Conservation (phyloP, 2,329 filamentous ascomycete genomes). For the Aspergillus intermedius region DNA sequence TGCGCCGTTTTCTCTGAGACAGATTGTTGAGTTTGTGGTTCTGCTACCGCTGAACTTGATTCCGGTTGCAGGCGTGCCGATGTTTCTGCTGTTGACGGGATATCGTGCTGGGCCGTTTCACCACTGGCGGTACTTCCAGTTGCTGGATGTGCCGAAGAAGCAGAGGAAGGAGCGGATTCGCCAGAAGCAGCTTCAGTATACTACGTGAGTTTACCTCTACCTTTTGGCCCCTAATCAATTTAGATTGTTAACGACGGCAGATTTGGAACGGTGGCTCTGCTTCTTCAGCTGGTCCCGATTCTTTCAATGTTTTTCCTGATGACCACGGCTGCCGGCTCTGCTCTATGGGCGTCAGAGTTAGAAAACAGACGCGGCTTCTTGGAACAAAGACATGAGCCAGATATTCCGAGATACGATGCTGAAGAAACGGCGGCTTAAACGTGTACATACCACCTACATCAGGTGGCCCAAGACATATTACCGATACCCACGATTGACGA, state of each 20-base stretch:
- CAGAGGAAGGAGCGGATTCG: constrained; percentile 65
- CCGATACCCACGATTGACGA: not conserved
- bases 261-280: constrained; percentile 78
- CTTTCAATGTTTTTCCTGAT: constrained; percentile 92
- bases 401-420: not conserved
- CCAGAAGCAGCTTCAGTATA: constrained; percentile 69
- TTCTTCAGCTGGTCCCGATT: constrained; percentile 80
- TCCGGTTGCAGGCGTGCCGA: constrained; percentile 71
- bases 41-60: constrained; percentile 81
- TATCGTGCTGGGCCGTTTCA: constrained; percentile 81
- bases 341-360: constrained; percentile 75
- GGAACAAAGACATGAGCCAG: constrained; percentile 9
- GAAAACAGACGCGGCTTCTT: constrained; percentile 51
- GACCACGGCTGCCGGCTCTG: constrained; percentile 76
- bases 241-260: constrained; percentile 24
- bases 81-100: constrained; percentile 84
- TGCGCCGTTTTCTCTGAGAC: constrained; percentile 82
- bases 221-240: not conserved
- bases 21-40: constrained; percentile 76
- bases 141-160: constrained; percentile 67
- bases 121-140: constrained; percentile 83
- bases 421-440: not conserved
- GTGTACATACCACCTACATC: not conserved
- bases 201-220: constrained; percentile 52
- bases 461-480: not conserved